Evolutionary conservation across 2,329 filamentous ascomycete species (phyloP), one percentile per base, ranked within the genome.

Genomic region (Cytospora piceicola): DNA sequence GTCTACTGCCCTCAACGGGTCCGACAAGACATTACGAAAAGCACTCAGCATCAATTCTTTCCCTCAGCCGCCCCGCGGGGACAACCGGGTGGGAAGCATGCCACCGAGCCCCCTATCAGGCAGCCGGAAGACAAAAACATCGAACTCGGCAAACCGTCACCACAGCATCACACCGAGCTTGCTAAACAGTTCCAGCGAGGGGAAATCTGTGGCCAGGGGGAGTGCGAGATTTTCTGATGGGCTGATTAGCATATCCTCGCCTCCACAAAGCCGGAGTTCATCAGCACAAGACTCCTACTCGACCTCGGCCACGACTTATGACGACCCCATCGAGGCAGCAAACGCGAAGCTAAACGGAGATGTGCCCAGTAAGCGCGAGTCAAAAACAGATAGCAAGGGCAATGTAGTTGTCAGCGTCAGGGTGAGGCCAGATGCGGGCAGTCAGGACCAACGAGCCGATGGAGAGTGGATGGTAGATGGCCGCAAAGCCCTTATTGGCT

Each of bases 381-480:
- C 87, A 64, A 84, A 87, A 71, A 72, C 77, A 2, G 93, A 97
- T 72, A 87, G 85, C 63, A 98, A 97, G 77, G 95, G 95, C 60
- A 99, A 99, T 74, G 94, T 99, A 17, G 79, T 98, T 68, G 94
- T 99, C 71, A 98, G 95, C 75, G 94, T 99, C 46, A 88, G 95
- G 74, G 94, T 98, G 52, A 87, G 95, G 36, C 95, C 95, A 34
- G 94, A 97, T 78, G 84, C 87, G 4, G 86, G 83, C 29, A 82
- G 83, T n/a, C 86, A 84, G 63, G 86, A 86, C 54, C 81, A 83
- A 24, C 85, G 86, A 66, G 80, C 86, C 9, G 91, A 95, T 67
- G 87, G 89, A 34, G 95, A 98, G 74, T 99, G 94, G 95, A 86
- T 93, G 81, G 90, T 99, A 4, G 94, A 97, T 75, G 90, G 91